phyloP scores from a whole-genome alignment of 345 rosid genomes.

The Trapa bicornis region DNA sequence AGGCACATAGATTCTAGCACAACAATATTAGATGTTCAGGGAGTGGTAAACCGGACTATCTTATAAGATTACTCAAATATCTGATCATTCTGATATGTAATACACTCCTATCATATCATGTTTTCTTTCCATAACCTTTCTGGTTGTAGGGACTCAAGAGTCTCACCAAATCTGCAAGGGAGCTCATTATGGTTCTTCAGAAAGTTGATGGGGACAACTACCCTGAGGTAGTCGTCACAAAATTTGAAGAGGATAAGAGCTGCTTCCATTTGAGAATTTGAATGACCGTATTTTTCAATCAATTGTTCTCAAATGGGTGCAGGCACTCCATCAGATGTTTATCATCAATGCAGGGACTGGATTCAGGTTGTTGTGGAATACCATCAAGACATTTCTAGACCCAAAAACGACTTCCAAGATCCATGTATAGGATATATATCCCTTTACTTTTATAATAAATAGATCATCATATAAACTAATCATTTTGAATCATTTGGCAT shows the following conservation, averaged over 20 bases:
- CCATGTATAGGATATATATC: constrained; percentile 16
- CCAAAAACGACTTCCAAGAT: constrained; percentile 36
- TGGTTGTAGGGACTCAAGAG: constrained; percentile 29
- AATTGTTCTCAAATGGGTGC: neutral
- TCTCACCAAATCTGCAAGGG: constrained; percentile 30
- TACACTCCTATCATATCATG: no score
- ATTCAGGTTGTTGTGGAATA: constrained; percentile 40
- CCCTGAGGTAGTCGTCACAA: constrained; percentile 24
- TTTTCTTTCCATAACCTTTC: neutral
- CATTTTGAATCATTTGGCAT: constrained; percentile 2
- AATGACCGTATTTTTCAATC: neutral
- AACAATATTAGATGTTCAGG: constrained; percentile 37
- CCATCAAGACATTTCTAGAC: constrained; percentile 34
- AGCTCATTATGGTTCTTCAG: constrained; percentile 30
- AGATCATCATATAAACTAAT: neutral
- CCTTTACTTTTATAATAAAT: neutral
- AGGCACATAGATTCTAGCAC: constrained; percentile 38
- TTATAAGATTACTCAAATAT: neutral
- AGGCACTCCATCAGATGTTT: constrained; percentile 38
- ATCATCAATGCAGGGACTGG: constrained; percentile 43
- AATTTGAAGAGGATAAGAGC: neutral
- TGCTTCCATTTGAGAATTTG: neutral
- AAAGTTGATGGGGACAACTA: constrained; percentile 41
- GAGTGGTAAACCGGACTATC: constrained; percentile 22
- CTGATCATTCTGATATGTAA: no score